Evolutionary conservation across 139 green algal species (phyloP).

Genomic region (Chlorella sp.): DNA sequence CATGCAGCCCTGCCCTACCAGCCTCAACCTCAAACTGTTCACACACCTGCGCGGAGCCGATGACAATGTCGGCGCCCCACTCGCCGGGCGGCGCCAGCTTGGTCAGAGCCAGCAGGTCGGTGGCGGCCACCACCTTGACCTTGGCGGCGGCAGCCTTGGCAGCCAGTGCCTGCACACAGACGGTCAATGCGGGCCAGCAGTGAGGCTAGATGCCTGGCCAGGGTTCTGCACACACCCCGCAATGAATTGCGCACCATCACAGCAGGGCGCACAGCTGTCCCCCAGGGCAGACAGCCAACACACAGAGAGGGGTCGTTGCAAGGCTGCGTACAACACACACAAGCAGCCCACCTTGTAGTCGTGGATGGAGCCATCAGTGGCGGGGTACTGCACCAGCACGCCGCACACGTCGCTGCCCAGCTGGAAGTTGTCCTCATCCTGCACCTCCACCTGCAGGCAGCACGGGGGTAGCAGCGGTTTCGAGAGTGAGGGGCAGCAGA

Average conservation of each 20-base stretch:
- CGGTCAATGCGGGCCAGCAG: too few species aligned
- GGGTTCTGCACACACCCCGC: too few species aligned
- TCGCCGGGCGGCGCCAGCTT: constrained; percentile 95
- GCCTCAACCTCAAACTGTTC: neutral
- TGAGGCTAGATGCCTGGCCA: too few species aligned
- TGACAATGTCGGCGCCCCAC: constrained; percentile 97
- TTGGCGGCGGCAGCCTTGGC: constrained; percentile 66
- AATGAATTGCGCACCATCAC: too few species aligned
- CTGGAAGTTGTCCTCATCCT: constrained; percentile 66
- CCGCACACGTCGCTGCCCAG: constrained; percentile 94
- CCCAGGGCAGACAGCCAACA: too few species aligned
- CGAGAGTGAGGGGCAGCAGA: too few species aligned
- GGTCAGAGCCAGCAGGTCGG: constrained; percentile 98
- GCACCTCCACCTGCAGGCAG: constrained; percentile 67
- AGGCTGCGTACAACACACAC: too few species aligned
- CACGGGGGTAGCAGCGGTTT: neutral
- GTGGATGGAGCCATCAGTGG: constrained; percentile 90
- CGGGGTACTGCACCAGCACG: constrained; percentile 97
- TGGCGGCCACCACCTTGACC: constrained; percentile 87
- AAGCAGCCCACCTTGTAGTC: constrained; percentile 84
- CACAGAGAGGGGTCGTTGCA: too few species aligned
- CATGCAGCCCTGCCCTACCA: too few species aligned
- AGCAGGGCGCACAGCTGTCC: too few species aligned
- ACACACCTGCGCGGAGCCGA: constrained; percentile 91
- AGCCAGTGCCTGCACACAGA: constrained; percentile 58